Evolutionary conservation across 768 basidiomycete genomes (phyloP), one percentile per base, ranked within the genome.

Genomic region (Pulveroboletus sp.): DNA sequence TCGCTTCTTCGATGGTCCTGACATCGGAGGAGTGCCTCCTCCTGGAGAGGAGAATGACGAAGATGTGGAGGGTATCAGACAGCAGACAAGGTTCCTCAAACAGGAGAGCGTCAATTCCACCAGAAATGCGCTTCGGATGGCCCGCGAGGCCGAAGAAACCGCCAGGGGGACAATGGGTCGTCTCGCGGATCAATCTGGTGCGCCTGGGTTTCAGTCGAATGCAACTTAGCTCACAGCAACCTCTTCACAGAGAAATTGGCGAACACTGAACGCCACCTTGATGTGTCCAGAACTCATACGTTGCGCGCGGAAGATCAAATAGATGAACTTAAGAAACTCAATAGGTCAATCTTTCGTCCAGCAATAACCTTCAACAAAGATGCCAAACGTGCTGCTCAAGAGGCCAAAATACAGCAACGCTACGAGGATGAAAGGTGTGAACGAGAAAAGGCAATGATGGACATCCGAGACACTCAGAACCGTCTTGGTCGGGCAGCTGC

Each of bases 91-190:
- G 49, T 89, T 80, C 61, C 65, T 87, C 53, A 98, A 99, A 71
- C 93, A 97, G 70, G 94, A 97, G 60, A 87, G 84, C 63, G 85
- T 94, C 40, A 84, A 81, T 47, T 87, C 89, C 14, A 89, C 93
- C 1, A 75, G 94, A 59, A 97, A 98, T 70, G 95, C 95, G 12
- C 76, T 99, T 44, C 79, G 93, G 36, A 77, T 97, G 64, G 95
- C 94, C 32, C 77, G 86, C n/a, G 93, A 98, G 68, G 93, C 95
- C 0, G 95, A 97, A 68, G 95, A 99, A 68, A 95, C 93, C 11
- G 95, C 89, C 29, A 74, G 88, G 38, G 85, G 83, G 50, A 99
- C 95, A 5, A 63, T 99, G 17, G 72, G 67, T 49, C 88, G 82
- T 62, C 78, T 99, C 8, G 94, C 89, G 10, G 85, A 90, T 59